Evolutionary conservation across 192 early-diverging fungal species (phyloP).

Genomic region (Coemansia sp.): DNA sequence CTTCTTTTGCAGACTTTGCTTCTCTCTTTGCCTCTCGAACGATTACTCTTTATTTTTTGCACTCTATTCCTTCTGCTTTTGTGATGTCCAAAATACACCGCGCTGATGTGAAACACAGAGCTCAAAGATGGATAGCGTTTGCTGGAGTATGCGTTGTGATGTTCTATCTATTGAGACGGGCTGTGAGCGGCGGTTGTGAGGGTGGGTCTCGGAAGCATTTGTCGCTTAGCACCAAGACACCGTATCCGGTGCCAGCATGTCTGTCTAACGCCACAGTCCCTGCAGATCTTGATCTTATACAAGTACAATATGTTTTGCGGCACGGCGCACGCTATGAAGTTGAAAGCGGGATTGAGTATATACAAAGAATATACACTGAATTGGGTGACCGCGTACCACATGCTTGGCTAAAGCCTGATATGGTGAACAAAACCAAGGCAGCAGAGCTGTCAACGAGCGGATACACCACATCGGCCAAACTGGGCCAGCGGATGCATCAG

Average conservation of each 20-base stretch:
- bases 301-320: constrained; percentile 33
- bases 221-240: constrained; percentile 41
- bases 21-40: not conserved
- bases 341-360: constrained; percentile 8
- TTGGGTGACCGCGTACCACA: constrained; percentile 15
- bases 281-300: constrained; percentile 13
- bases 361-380: constrained; percentile 12
- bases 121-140: not conserved
- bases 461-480: constrained; percentile 6
- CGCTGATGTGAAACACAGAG: not conserved
- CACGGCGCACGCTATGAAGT: constrained; percentile 46
- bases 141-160: not conserved
- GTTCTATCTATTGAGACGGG: not conserved
- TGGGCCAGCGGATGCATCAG: constrained; percentile 15
- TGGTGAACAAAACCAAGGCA: constrained; percentile 9
- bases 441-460: constrained; percentile 16
- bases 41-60: not conserved
- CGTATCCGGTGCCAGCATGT: constrained; percentile 13
- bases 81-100: not conserved
- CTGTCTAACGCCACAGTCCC: not conserved
- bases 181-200: not conserved
- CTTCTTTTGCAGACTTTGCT: constrained; percentile 1
- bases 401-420: constrained; percentile 25
- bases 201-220: not conserved
- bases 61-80: not conserved